These are phyloP conservation scores for Flaveria brownii DNA, from an alignment of 129 eudicot species.

Conservation along the genomic window DNA sequence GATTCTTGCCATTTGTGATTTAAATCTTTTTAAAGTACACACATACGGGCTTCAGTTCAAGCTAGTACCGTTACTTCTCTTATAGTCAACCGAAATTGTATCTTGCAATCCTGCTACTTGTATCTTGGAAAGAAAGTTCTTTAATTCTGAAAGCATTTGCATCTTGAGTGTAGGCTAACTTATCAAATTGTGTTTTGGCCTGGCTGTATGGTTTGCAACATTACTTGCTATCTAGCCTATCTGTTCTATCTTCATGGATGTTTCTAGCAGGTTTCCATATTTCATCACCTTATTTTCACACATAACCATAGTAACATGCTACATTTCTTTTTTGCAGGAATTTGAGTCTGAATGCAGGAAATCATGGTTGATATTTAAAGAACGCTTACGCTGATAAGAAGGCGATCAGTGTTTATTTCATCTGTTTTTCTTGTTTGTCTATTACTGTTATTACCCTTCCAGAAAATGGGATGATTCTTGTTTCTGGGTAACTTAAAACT, in stretches of 20 bases:
- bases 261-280: not conserved
- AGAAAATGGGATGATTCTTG: slow-evolving; percentile 27
- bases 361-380: slow-evolving; percentile 45
- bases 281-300: not conserved
- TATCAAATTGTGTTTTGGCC: too few relatives aligned
- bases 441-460: slow-evolving; percentile 27
- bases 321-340: slow-evolving; percentile 35
- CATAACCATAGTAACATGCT: slow-evolving; percentile 13
- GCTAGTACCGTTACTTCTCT: too few relatives aligned
- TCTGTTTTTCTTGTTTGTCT: slow-evolving; percentile 32
- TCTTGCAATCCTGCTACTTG: too few relatives aligned
- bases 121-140: too few relatives aligned
- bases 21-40: not conserved
- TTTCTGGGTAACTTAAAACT: slow-evolving; percentile 32
- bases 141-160: too few relatives aligned
- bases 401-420: slow-evolving; percentile 24
- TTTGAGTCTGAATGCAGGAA: slow-evolving; percentile 47
- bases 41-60: not conserved
- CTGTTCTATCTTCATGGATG: not conserved
- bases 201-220: too few relatives aligned
- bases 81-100: too few relatives aligned
- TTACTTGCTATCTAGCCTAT: not conserved
- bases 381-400: not conserved
- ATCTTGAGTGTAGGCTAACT: too few relatives aligned
- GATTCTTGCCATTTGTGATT: slow-evolving; percentile 10